Conservation (phyloP, 768 basidiomycete genomes). For the Gloeophyllum trabeum region DNA sequence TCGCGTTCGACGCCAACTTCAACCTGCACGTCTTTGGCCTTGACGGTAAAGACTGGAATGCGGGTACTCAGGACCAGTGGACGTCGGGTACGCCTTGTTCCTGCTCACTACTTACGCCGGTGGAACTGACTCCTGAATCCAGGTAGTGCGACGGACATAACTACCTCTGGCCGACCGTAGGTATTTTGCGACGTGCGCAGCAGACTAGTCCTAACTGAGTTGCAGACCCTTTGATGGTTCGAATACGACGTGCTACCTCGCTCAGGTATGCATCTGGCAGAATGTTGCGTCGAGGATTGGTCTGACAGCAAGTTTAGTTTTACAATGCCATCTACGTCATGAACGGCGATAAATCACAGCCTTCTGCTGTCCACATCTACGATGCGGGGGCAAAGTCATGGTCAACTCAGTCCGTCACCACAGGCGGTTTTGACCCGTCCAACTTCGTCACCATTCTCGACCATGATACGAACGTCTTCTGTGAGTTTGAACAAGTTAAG, state of each 20-base stretch:
- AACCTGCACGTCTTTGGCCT: constrained; percentile 84
- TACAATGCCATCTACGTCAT: constrained; percentile 80
- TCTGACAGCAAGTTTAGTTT: too few species aligned
- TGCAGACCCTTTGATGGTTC: constrained; percentile 52
- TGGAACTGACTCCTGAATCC: background rate
- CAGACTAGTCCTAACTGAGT: background rate
- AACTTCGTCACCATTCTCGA: constrained; percentile 72
- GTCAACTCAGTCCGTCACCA: constrained; percentile 57
- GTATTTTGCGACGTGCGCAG: constrained; percentile 13
- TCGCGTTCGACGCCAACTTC: constrained; percentile 71
- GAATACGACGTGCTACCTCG: constrained; percentile 62
- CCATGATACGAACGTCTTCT: constrained; percentile 91
- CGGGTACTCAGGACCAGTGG: constrained; percentile 67
- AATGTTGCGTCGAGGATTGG: too few species aligned
- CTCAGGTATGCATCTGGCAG: constrained; percentile 34
- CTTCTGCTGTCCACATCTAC: constrained; percentile 70
- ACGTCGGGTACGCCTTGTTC: constrained; percentile 26
- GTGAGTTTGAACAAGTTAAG: constrained; percentile 24
- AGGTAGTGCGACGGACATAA: constrained; percentile 58
- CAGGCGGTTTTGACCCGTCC: constrained; percentile 47
- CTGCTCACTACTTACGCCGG: too few species aligned
- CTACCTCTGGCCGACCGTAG: constrained; percentile 68
- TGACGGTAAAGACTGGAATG: constrained; percentile 74
- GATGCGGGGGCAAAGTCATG: constrained; percentile 63
- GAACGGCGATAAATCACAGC: constrained; percentile 62